Evolutionary conservation across 179 eudicot genomes (phyloP).

Genomic region (Heliamphora pulchella): DNA sequence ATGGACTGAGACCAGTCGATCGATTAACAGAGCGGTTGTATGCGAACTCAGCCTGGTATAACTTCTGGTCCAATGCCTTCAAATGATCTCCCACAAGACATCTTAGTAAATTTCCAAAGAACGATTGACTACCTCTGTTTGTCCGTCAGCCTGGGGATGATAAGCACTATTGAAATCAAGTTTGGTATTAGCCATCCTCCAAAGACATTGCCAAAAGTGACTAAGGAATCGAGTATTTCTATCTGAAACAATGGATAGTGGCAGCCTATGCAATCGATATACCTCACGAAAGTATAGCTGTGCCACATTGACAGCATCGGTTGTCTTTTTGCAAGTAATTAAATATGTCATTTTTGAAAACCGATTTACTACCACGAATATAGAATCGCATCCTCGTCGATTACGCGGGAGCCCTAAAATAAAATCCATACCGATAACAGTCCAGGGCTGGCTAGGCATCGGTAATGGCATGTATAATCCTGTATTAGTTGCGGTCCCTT

Average conservation of each 20-base stretch:
- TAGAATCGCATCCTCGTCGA: not conserved
- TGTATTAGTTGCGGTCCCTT: not conserved
- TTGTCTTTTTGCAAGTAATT: slow-evolving; percentile 9
- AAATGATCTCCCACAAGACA: not conserved
- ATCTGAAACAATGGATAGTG: not conserved
- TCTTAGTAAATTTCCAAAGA: not conserved
- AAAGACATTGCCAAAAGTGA: not conserved
- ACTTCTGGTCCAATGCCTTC: not conserved
- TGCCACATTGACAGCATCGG: not conserved
- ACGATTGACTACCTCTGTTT: not conserved
- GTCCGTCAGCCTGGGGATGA: not conserved
- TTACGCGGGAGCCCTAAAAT: not conserved
- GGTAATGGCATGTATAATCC: slow-evolving; percentile 13
- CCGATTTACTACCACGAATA: slow-evolving; percentile 16
- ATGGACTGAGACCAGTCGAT: not conserved
- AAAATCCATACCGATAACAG: slow-evolving; percentile 16
- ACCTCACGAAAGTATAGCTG: slow-evolving; percentile 6
- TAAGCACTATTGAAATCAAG: not conserved
- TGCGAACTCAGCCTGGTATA: not conserved
- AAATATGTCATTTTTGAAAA: slow-evolving; percentile 22
- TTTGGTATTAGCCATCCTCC: not conserved
- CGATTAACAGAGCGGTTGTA: not conserved
- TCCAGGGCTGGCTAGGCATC: not conserved
- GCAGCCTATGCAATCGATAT: not conserved
- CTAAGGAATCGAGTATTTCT: slow-evolving; percentile 5